Base-by-base conservation (phyloP, 805 yeast species). In the Nakazawaea pomicola region DNA sequence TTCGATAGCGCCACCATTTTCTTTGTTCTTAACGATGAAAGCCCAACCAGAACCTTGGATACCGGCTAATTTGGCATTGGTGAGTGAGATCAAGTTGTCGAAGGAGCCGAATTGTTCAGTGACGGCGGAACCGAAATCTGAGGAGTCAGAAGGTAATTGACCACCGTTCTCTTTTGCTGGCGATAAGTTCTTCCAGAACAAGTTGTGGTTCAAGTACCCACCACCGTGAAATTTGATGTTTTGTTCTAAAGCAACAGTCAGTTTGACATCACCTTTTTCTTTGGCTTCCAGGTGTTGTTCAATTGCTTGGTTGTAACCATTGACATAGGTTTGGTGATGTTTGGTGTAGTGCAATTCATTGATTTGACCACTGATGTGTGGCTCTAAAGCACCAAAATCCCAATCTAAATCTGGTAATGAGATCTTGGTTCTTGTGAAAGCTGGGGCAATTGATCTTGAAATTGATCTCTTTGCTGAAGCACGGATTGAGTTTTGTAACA, bases 21-120 rank as follows among this genome's bases (percentile, higher is more conserved):
- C 80, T 58, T 76, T 71, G 72, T 87, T 83, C 75, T 83, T 84
- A 53, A 80, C 95, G 49, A 88, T 70, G 71, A 90, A 88, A 24
- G 93, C 93, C 96, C 96, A 88, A 34, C 96, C 96, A 5, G 95
- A 83, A 59, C 96, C 96, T 67, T 88, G 96, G 54, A 88, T 74
- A 44, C 93, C 93, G 28, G 95, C 95, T 54, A 88, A 67, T 58
- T 78, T 76, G 32, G 74, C 53, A 63, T 87, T 88, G 50, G 90
- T 76, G 45, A 74, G 55, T 30, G 64, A 53, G 46, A 80, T 78
- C 62, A 89, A 70, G 43, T 70, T 71, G 52, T 89, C 95, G 46
- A 83, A 64, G 14, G 81, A 71, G 27, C 95, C 95, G 57, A 73
- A 87, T 59, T 83, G 80, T 32, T 64, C 67, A 37, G 60, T 55